phyloP scores from a whole-genome alignment of 192 early-diverging fungal species.

The Cladochytrium replicatum region DNA sequence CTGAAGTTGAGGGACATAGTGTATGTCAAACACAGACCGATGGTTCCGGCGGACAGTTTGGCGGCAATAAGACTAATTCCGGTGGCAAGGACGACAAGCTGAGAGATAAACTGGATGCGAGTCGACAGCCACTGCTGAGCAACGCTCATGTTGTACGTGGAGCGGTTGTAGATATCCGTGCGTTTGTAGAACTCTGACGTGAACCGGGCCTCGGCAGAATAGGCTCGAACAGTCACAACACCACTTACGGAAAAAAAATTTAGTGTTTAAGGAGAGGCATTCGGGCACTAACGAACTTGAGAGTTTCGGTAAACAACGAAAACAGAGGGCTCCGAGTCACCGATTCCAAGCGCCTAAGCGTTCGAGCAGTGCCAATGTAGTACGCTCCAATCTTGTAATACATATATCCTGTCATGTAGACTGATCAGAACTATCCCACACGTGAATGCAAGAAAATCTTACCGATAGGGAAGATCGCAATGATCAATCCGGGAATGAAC shows the following conservation, averaged over 20 bases:
- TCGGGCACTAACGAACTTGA: neutral
- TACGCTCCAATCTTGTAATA: conserved; percentile 8
- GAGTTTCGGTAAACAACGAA: conserved; percentile 24
- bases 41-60: conserved; percentile 61
- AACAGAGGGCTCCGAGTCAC: conserved; percentile 22
- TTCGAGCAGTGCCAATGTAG: conserved; percentile 17
- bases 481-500: no score
- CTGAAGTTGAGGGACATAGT: conserved; percentile 63
- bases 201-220: conserved; percentile 1
- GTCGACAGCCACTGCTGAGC: conserved; percentile 13
- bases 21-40: conserved; percentile 70
- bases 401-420: conserved; percentile 5
- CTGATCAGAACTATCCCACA: no score
- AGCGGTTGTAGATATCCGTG: conserved; percentile 11
- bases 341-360: conserved; percentile 28
- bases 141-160: conserved; percentile 11
- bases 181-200: neutral
- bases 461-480: no score
- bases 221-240: conserved; percentile 5
- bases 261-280: neutral
- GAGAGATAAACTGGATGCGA: conserved; percentile 10
- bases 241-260: conserved; percentile 1
- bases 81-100: conserved; percentile 42
- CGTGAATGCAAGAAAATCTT: no score
- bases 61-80: conserved; percentile 52